Percentiles rank a stretch among this genome's conserved stretches.
These are phyloP conservation scores for Mucor irregularis DNA, from an alignment of 371 early-diverging fungal genomes.

Conservation along the genomic window DNA sequence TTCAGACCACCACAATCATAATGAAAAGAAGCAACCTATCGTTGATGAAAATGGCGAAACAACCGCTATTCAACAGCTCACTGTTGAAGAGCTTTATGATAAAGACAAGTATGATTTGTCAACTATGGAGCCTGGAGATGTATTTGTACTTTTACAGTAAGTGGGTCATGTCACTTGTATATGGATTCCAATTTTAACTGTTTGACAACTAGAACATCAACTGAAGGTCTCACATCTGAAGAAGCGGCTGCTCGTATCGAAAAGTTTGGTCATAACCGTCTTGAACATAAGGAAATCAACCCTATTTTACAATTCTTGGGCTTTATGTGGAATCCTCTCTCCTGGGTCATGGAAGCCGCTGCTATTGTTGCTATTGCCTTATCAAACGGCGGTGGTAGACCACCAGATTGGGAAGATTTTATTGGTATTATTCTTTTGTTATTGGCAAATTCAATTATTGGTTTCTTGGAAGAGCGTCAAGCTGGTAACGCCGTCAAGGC, in stretches of 20 bases:
- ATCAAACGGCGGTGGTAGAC: slow-evolving; percentile 58
- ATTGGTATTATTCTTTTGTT: slow-evolving; percentile 73
- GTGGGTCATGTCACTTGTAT: slow-evolving; percentile 3
- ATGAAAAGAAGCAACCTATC: no score
- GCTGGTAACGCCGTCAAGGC: slow-evolving; percentile 71
- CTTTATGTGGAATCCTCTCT: slow-evolving; percentile 75
- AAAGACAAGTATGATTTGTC: slow-evolving; percentile 78
- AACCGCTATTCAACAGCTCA: slow-evolving; percentile 45
- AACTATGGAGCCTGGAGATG: slow-evolving; percentile 68
- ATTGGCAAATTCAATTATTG: slow-evolving; percentile 76
- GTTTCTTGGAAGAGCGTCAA: slow-evolving; percentile 75
- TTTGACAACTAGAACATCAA: slow-evolving; percentile 32
- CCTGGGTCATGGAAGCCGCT: slow-evolving; percentile 74
- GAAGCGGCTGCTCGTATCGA: slow-evolving; percentile 56
- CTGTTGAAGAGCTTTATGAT: slow-evolving; percentile 73
- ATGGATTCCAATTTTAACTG: not conserved
- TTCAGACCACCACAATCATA: no score
- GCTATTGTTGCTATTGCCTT: slow-evolving; percentile 63
- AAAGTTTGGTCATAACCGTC: slow-evolving; percentile 66
- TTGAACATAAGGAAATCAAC: slow-evolving; percentile 70
- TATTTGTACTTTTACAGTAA: slow-evolving; percentile 64
- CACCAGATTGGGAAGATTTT: slow-evolving; percentile 78
- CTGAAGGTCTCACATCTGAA: slow-evolving; percentile 52
- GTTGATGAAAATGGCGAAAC: not conserved
- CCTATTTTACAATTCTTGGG: slow-evolving; percentile 78